Percentiles rank a stretch among this genome's conserved stretches.
Conservation (phyloP, 2,329 filamentous ascomycete species). For the Blastomyces parvus region DNA sequence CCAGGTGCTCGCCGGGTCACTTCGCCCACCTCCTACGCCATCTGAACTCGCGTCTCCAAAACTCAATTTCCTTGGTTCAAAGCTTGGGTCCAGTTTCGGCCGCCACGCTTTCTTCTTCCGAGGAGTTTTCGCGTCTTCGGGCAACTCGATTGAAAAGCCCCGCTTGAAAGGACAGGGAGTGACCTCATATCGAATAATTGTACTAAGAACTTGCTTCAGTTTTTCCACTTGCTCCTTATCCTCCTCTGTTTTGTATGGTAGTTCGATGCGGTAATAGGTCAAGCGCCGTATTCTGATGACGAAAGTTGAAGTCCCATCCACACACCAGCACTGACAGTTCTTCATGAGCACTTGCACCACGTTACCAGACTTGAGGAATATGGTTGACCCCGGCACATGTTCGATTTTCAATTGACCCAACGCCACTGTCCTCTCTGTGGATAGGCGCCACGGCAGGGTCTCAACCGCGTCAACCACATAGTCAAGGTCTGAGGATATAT, state of each 20-base stretch:
- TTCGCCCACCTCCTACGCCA: conserved; percentile 26
- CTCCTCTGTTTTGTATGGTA: conserved; percentile 56
- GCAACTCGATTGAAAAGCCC: conserved; percentile 63
- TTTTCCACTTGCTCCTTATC: conserved; percentile 56
- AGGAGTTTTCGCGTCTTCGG: conserved; percentile 56
- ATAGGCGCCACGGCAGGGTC: conserved; percentile 61
- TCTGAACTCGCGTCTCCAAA: conserved; percentile 10
- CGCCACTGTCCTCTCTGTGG: conserved; percentile 72
- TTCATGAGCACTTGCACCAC: conserved; percentile 79
- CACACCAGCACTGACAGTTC: conserved; percentile 88
- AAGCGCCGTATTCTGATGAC: conserved; percentile 76
- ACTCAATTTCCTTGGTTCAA: conserved; percentile 8
- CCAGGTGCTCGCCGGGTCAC: conserved; percentile 11
- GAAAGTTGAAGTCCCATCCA: conserved; percentile 74
- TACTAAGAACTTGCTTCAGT: conserved; percentile 59
- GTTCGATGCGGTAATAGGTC: conserved; percentile 82
- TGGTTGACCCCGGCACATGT: conserved; percentile 72
- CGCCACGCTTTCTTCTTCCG: conserved; percentile 61
- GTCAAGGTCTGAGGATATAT: conserved; percentile 35
- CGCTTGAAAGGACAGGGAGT: conserved; percentile 79
- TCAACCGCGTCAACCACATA: conserved; percentile 47
- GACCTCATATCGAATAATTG: conserved; percentile 74
- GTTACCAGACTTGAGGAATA: conserved; percentile 76
- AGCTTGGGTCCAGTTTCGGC: conserved; percentile 37
- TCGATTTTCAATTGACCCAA: conserved; percentile 77